phyloP scores from a whole-genome alignment of 495 filamentous ascomycete species.

The Cladorrhinum samala region DNA sequence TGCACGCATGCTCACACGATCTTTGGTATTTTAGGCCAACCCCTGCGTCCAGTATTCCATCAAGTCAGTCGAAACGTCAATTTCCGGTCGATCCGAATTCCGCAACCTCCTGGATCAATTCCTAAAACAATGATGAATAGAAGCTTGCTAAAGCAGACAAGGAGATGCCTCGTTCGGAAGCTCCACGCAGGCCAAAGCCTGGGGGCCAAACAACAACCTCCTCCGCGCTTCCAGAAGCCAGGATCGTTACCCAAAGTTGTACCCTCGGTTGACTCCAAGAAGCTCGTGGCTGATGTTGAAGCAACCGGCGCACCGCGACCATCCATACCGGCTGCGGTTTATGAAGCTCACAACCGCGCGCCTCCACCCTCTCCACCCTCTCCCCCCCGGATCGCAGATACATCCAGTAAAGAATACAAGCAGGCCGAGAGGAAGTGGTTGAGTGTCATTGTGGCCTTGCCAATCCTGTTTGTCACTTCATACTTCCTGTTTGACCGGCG shows the following conservation, averaged over 20 bases:
- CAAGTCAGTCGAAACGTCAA: too few relatives aligned
- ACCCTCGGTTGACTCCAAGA: not conserved
- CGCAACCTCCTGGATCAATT: too few relatives aligned
- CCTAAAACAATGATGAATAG: not conserved
- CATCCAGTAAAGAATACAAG: conserved; percentile 36
- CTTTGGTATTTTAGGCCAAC: too few relatives aligned
- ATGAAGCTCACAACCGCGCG: too few relatives aligned
- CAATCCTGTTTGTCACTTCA: conserved; percentile 41
- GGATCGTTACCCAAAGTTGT: not conserved
- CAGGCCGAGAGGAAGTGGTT: conserved; percentile 31
- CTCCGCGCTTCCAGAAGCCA: not conserved
- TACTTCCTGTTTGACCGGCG: conserved; percentile 39
- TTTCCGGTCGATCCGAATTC: too few relatives aligned
- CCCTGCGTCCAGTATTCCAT: too few relatives aligned
- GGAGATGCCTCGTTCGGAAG: not conserved
- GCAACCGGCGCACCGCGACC: too few relatives aligned
- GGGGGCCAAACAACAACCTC: not conserved
- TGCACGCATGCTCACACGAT: too few relatives aligned
- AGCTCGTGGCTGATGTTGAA: conserved; percentile 1
- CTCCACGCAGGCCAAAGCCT: not conserved
- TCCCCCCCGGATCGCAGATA: conserved; percentile 20
- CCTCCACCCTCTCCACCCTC: too few relatives aligned
- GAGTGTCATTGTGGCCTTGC: conserved; percentile 37
- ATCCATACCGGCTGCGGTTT: too few relatives aligned
- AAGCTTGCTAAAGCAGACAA: not conserved